Percentiles rank a stretch among this genome's conserved stretches.
These are phyloP conservation scores for Fusarium albidum DNA, from an alignment of 2,329 filamentous ascomycete genomes.

Conservation along the genomic window DNA sequence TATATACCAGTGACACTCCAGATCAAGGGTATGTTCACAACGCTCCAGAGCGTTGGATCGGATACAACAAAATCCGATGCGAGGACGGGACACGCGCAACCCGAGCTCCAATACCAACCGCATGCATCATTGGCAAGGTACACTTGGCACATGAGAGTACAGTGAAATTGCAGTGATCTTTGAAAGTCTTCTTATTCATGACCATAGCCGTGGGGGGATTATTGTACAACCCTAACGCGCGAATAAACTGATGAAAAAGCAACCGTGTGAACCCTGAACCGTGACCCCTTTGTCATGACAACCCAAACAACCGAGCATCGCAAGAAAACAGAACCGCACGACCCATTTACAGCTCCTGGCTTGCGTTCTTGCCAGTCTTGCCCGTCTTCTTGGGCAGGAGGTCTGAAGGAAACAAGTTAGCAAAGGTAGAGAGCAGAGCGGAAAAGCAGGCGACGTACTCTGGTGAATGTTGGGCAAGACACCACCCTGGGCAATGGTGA, in stretches of 20 bases:
- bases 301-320: constrained; percentile 71
- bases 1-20: no score
- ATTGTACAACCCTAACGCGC: constrained; percentile 75
- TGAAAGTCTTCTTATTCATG: constrained; percentile 66
- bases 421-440: constrained; percentile 1
- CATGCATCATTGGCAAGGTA: not conserved
- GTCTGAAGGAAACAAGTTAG: constrained; percentile 68
- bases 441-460: constrained; percentile 68
- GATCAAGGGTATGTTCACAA: no score
- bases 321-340: constrained; percentile 60
- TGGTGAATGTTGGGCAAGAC: constrained; percentile 97
- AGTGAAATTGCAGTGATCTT: constrained; percentile 44
- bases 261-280: constrained; percentile 77
- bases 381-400: constrained; percentile 99
- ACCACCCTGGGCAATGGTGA: constrained; percentile 97
- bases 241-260: constrained; percentile 56
- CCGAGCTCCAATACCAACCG: no score
- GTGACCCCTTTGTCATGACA: constrained; percentile 85
- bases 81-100: no score
- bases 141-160: not conserved
- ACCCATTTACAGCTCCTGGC: constrained; percentile 87
- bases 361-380: constrained; percentile 91
- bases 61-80: no score
- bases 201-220: constrained; percentile 73
- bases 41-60: no score